These are phyloP conservation scores for Orychophragmus violaceus DNA, from an alignment of 345 rosid genomes.

Conservation along the genomic window DNA sequence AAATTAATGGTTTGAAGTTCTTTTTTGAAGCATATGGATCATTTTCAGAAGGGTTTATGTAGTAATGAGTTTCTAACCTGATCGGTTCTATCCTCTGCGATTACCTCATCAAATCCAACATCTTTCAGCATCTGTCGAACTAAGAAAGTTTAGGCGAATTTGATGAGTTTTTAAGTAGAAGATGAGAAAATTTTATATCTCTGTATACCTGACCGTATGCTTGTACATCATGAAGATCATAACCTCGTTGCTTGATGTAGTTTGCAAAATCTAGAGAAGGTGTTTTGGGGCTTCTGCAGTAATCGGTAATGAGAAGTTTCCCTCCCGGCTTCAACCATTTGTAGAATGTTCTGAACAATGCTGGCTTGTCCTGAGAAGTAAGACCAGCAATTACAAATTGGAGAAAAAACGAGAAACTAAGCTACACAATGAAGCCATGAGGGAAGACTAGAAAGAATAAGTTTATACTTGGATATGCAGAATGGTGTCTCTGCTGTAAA, in stretches of 20 bases:
- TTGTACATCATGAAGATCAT: conserved; percentile 79
- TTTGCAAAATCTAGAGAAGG: conserved; percentile 58
- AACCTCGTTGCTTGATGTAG: conserved; percentile 83
- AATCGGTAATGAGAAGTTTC: conserved; percentile 78
- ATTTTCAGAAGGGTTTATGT: neutral
- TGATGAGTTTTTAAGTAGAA: neutral
- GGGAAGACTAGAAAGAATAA: neutral
- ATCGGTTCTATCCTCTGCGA: conserved; percentile 74
- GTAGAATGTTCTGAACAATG: conserved; percentile 72
- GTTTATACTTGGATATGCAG: conserved; percentile 73
- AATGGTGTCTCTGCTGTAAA: conserved; percentile 96
- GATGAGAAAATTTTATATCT: neutral
- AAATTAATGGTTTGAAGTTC: neutral
- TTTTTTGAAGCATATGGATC: neutral
- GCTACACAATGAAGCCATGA: neutral
- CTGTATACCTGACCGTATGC: conserved; percentile 69
- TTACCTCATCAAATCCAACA: conserved; percentile 75
- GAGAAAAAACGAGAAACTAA: neutral
- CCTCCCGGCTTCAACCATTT: conserved; percentile 98
- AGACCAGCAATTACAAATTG: neutral
- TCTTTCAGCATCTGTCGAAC: conserved; percentile 62
- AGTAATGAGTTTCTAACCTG: conserved; percentile 41
- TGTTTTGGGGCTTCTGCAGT: conserved; percentile 64
- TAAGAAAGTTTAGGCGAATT: neutral
- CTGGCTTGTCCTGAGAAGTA: conserved; percentile 76